Evolutionary conservation across 2,329 filamentous ascomycete genomes (phyloP).

Genomic region (Phialophora tarda): DNA sequence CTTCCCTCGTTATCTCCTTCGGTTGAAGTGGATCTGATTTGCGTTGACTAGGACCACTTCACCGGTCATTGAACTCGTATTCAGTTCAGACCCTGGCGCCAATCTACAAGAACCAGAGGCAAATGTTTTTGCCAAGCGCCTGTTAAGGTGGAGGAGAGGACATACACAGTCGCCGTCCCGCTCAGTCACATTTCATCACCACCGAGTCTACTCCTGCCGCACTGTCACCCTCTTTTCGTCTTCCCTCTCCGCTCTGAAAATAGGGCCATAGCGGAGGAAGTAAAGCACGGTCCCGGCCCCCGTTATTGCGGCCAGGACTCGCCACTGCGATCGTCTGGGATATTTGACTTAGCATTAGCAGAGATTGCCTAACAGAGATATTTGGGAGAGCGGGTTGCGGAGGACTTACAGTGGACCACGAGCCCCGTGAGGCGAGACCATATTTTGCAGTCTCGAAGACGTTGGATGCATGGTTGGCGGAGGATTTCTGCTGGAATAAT

Average conservation of each 20-base stretch:
- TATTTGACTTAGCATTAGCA: neutral
- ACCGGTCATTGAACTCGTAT: neutral
- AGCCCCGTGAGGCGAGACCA: neutral
- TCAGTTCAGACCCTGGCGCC: neutral
- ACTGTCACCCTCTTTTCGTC: neutral
- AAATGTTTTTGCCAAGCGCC: neutral
- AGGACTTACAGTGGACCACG: neutral
- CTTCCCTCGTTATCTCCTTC: neutral
- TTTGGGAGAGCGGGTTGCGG: neutral
- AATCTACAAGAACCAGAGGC: neutral
- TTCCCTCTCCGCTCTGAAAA: neutral
- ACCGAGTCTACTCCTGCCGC: neutral
- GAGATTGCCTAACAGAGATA: neutral
- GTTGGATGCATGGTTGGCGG: neutral
- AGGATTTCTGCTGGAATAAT: neutral
- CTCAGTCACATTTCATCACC: neutral
- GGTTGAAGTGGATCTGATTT: neutral
- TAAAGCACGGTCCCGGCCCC: neutral
- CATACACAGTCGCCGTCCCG: neutral
- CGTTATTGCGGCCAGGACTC: neutral
- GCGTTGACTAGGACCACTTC: neutral
- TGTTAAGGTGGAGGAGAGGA: neutral
- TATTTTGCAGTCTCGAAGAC: neutral
- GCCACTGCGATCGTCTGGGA: neutral
- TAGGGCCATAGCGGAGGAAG: neutral